These are phyloP conservation scores for Coniochaeta sp. DNA, from an alignment of 2,329 filamentous ascomycete species.

Conservation along the genomic window DNA sequence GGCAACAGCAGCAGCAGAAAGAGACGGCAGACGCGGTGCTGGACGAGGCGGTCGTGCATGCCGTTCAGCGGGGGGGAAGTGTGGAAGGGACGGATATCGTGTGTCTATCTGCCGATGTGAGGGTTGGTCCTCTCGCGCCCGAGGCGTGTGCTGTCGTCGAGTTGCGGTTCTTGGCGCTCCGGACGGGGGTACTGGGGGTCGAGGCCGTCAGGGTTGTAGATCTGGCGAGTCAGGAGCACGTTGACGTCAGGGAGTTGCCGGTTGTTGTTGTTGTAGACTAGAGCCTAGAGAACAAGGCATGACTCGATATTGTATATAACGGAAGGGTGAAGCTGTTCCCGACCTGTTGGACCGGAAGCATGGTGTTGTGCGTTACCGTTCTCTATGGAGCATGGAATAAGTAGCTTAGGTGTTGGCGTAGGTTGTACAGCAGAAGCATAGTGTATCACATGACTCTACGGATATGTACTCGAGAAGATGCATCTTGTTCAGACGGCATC, in stretches of 20 bases:
- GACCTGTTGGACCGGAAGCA: too few species aligned
- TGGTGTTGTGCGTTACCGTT: too few species aligned
- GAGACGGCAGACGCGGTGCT: slow-evolving; percentile 57
- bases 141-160: slow-evolving; percentile 68
- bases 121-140: slow-evolving; percentile 65
- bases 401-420: too few species aligned
- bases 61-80: slow-evolving; percentile 55
- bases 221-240: slow-evolving; percentile 65
- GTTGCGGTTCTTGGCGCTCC: slow-evolving; percentile 63
- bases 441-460: neutral
- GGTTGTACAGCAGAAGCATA: too few species aligned
- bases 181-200: slow-evolving; percentile 59
- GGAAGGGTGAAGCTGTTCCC: too few species aligned
- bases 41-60: slow-evolving; percentile 65
- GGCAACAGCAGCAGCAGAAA: neutral
- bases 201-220: slow-evolving; percentile 70
- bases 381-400: too few species aligned
- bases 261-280: slow-evolving; percentile 58
- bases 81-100: slow-evolving; percentile 61
- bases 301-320: too few species aligned
- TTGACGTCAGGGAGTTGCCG: slow-evolving; percentile 69
- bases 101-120: slow-evolving; percentile 68
- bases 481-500: neutral
- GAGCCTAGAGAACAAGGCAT: too few species aligned
- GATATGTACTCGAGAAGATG: too few species aligned